Evolutionary conservation across 345 rosid genomes (phyloP).

Genomic region (Aquilaria sinensis): DNA sequence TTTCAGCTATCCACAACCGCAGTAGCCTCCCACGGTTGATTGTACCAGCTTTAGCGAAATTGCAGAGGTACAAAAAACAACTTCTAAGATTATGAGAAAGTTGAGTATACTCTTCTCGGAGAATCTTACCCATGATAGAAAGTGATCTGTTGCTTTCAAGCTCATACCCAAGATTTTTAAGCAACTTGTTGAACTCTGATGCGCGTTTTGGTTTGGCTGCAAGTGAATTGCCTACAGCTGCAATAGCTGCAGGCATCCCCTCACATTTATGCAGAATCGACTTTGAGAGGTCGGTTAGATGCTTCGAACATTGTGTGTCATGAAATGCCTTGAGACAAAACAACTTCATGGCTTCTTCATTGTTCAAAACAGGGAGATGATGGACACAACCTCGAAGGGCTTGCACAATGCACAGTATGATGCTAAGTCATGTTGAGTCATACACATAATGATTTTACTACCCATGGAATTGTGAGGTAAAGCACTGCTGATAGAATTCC

Average conservation of each 20-base stretch:
- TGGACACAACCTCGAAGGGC: too few relatives aligned
- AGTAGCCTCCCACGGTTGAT: slow-evolving; percentile 23
- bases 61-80: slow-evolving; percentile 33
- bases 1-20: too few relatives aligned
- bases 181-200: slow-evolving; percentile 21
- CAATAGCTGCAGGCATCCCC: slow-evolving; percentile 31
- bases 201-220: slow-evolving; percentile 13
- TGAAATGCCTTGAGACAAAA: too few relatives aligned
- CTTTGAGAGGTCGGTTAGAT: slow-evolving; percentile 1
- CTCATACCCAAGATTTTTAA: slow-evolving; percentile 16
- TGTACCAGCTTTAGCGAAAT: slow-evolving; percentile 31
- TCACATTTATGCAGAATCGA: slow-evolving; percentile 23
- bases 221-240: slow-evolving; percentile 24
- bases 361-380: too few relatives aligned
- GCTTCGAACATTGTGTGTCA: too few relatives aligned
- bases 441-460: slow-evolving; percentile 22
- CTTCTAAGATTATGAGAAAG: slow-evolving; percentile 9
- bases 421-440: neutral
- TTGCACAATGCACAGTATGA: too few relatives aligned
- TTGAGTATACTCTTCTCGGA: neutral
- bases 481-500: slow-evolving; percentile 22
- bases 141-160: slow-evolving; percentile 12
- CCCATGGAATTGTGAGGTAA: slow-evolving; percentile 16
- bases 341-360: too few relatives aligned
- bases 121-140: slow-evolving; percentile 14